Base-by-base conservation (phyloP, 2,329 filamentous ascomycete genomes). In the Elsinoe batatas region DNA sequence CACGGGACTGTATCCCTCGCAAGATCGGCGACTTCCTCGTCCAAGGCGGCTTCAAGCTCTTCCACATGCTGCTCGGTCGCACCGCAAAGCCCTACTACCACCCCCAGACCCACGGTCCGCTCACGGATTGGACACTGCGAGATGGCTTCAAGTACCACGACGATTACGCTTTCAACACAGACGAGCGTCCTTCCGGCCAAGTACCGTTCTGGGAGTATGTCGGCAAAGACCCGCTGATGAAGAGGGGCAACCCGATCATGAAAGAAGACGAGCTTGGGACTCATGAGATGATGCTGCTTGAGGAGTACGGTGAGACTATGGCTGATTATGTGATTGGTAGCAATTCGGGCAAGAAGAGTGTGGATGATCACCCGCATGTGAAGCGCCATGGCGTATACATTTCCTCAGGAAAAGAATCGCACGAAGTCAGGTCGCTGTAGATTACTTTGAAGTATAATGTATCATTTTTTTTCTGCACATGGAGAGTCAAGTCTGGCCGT, bases 101-200 rank as follows among this genome's bases (percentile, higher is more conserved):
- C 56, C 55, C 57, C 55, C 30, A 57, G 55, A 17, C 56, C 44
- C 3, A 57, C 3, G 65, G 65, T 1, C 65, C 67, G 1, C 56
- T 70, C 7, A 46, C 63, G 13, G 63, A 62, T 18, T 70, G 68
- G 68, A 57, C 57, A 32, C 59, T 70, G 1, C 57, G 62, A 1
- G 68, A 69, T 50, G 65, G 63, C 1, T 64, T 67, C 51, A 53
- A 58, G 11, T 40, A 54, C 42, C 58, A 59, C 18, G 54, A 59
- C 49, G 53, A 56, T 15, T 56, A 47, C 15, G 38, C 56, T 5
- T 53, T 59, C 56, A 56, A 59, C 20, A 43, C 40, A 32, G 37
- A 49, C 36, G 36, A 50, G 30, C 30, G 32, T 50, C 11, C 12
- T 17, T 17, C 32, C 26, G 36, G 38, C 36, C 22, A 38, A 40